Evolutionary conservation across 805 yeast species (phyloP), one percentile per base, ranked within the genome.

Genomic region (Candida ovalis): DNA sequence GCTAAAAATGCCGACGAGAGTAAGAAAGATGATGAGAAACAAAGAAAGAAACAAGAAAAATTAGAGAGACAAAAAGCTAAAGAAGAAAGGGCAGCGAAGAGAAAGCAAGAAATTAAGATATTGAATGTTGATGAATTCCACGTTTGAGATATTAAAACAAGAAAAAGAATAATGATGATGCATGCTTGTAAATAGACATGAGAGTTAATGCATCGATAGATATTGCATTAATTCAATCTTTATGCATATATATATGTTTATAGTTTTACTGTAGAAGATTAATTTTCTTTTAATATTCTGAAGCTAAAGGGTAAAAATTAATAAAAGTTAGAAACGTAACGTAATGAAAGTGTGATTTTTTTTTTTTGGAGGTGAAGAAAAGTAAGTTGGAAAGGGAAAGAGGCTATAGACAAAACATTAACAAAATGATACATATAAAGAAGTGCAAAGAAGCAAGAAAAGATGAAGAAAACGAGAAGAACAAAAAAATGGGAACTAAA

Each of bases 1-100:
- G 24, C 12, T 13, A 28, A 23, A 5, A 30, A 30, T 15, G 43
- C 40, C 7, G 23, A n/a, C 9, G 40, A 33, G 25, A 13, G 42
- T 18, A 21, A 46, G 7, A 56, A 56, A 24, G 55, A 53, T 18
- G 70, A 69, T 30, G 67, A 61, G 43, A 62, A 54, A 40, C 60
- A 55, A 4, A 47, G 63, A 30, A 73, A 67, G 47, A 67, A 63
- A 22, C 55, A 59, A 45, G 64, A 65, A 46, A 68, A 62, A 54
- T 55, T 50, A 43, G 67, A 68, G 46, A 66, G 73, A 47, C 66
- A 67, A 52, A 50, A 60, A 9, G 38, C 49, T 19, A 48, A 51
- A 17, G 52, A 45, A 43, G 42, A 54, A 55, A 18, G 44, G 46
- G 15, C 42, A 13, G 15, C 42, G 6, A n/a, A 41, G 43, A 21